Base-by-base conservation (phyloP, 1,284 basidiomycete species). In the Microbotryum violaceum region DNA sequence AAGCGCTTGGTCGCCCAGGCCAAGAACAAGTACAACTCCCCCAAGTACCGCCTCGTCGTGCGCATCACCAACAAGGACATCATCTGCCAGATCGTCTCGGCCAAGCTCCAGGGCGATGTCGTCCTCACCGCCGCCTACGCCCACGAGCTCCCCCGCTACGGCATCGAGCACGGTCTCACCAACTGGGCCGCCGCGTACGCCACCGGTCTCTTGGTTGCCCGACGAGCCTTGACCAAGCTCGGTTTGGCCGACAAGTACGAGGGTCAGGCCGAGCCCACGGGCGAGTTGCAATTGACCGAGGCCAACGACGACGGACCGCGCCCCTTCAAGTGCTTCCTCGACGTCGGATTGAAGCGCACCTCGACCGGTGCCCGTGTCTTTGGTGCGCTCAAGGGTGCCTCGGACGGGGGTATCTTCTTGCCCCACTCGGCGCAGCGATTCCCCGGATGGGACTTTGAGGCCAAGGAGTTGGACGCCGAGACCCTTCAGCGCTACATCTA, bases 21-120 rank as follows among this genome's bases (percentile, higher is more conserved):
- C 70, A 99, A 98, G 85, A 98, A 97, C 87, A 98, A 98, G 83
- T 98, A 97, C 81, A 94, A 96, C 74, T 90, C 91, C 46, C 93
- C 92, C 68, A 97, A 97, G 82, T 97, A 97, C 82, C 89, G 93
- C 67, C 86, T 97, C 54, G 96, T 97, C 65, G 96, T 98, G 74
- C 91, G 96, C 73, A 88, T 70, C 66, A 69, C 69, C 57, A 70
- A 70, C 66, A 68, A 64, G 63, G 68, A 69, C 65, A 66, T 69
- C 29, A 58, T 68, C 64, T 70, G 68, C 67, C 68, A 68, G 63
- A 87, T 99, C 73, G 84, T 92, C 76, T 97, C 97, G 77, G 92
- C 96, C 72, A 96, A 96, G 76, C 82, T 99, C 71, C 90, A 93
- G 74, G 96, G 96, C 71, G 96, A 99, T 79, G 88, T 94, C 74